phyloP scores from a whole-genome alignment of 306 rosid species.

The Medicago truncatula region MtrunA17r5.0-ANR NC_053046.1:2350001-2350500 shows the following conservation, averaged over 20 bases:
- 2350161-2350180: not conserved
- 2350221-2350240: not conserved
- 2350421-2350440: not conserved
- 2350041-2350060: conserved; percentile 9
- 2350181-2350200: too few species aligned
- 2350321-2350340: conserved; percentile 16
- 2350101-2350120: not conserved
- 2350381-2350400: conserved; percentile 9
- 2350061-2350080: conserved; percentile 25
- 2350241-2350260: not conserved
- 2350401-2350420: too few species aligned
- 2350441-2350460: too few species aligned
- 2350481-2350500: conserved; percentile 61
- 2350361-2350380: conserved; percentile 30
- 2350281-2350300: not conserved
- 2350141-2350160: conserved; percentile 26
- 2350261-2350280: not conserved
- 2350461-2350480: not conserved
- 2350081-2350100: conserved; percentile 28
- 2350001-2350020: not conserved
- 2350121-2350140: not conserved
- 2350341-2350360: not conserved
- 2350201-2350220: conserved; percentile 18
- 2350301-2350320: conserved; percentile 32
- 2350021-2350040: conserved; percentile 1